Conservation (phyloP, 495 filamentous ascomycete genomes). For the Aspergillus sparsus region DNA sequence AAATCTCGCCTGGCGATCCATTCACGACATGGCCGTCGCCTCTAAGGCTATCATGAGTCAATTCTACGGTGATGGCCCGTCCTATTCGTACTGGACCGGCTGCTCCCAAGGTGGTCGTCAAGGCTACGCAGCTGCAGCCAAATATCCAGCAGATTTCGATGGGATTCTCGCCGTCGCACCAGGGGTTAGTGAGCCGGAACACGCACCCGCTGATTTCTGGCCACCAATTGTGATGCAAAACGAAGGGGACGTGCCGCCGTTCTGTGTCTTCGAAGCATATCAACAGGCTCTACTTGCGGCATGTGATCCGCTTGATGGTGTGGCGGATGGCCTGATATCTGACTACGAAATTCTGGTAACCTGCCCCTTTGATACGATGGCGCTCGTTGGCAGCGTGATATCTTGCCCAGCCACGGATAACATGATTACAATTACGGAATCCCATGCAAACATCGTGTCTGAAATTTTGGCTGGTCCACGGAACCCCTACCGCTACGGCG, state of each 20-base stretch:
- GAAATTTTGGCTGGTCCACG: conserved; percentile 10
- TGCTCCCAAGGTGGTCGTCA: conserved; percentile 50
- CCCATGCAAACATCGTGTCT: conserved; percentile 5
- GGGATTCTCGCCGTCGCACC: conserved; percentile 57
- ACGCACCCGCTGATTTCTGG: conserved; percentile 2
- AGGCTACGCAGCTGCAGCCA: conserved; percentile 38
- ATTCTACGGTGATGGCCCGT: conserved; percentile 13
- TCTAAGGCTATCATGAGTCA: conserved; percentile 15
- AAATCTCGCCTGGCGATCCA: conserved; percentile 11
- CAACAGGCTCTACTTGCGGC: not conserved
- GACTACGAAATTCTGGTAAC: not conserved
- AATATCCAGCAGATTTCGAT: conserved; percentile 52
- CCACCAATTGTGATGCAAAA: conserved; percentile 9
- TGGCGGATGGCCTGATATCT: not conserved
- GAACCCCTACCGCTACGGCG: not conserved
- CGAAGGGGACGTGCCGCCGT: not conserved
- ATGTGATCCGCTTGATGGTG: conserved; percentile 17
- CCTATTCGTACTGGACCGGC: conserved; percentile 45
- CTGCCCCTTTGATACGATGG: not conserved
- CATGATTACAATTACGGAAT: not conserved
- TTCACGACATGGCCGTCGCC: conserved; percentile 6
- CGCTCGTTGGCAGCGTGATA: not conserved
- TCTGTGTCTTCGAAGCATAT: conserved; percentile 3
- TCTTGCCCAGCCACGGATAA: not conserved
- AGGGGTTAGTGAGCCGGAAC: conserved; percentile 17